A percentile compares a stretch with the other conserved stretches of the same genome.
Conservation (phyloP, 192 early-diverging fungal species). For the Gaertneriomyces semiglobifer region DNA sequence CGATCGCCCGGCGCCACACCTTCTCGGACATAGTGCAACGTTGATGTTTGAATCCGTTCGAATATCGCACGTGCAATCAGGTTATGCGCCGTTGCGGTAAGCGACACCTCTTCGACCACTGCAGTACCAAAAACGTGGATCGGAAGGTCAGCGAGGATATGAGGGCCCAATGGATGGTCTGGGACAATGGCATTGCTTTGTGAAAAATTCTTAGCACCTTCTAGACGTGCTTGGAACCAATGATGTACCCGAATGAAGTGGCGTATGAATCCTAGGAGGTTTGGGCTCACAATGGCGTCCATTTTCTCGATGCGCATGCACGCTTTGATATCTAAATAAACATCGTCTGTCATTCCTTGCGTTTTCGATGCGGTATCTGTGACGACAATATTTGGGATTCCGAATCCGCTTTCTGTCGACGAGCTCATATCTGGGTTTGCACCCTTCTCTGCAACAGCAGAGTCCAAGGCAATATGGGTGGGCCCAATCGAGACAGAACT, state of each 20-base stretch:
- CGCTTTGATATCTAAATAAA: slow-evolving; percentile 10
- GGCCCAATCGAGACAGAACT: slow-evolving; percentile 29
- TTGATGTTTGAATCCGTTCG: slow-evolving; percentile 11
- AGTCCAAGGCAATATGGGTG: slow-evolving; percentile 5
- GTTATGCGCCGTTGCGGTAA: slow-evolving; percentile 26
- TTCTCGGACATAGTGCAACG: neutral
- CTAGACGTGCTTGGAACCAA: slow-evolving; percentile 26
- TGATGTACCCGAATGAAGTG: slow-evolving; percentile 35
- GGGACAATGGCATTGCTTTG: neutral
- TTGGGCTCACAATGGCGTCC: slow-evolving; percentile 34
- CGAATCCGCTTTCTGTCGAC: too few species aligned
- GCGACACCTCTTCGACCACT: neutral
- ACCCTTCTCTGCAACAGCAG: too few species aligned
- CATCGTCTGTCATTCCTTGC: neutral
- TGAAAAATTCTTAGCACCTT: neutral
- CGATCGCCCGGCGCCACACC: neutral
- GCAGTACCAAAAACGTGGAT: slow-evolving; percentile 14
- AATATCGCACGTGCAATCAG: slow-evolving; percentile 20
- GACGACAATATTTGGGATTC: too few species aligned
- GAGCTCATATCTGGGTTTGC: too few species aligned
- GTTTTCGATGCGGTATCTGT: too few species aligned
- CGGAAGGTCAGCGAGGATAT: neutral
- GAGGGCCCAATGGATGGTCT: neutral
- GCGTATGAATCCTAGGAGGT: slow-evolving; percentile 41
- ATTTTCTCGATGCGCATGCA: slow-evolving; percentile 12